phyloP scores from a whole-genome alignment of 768 basidiomycete genomes.

The Scleroderma citrinum region DNA sequence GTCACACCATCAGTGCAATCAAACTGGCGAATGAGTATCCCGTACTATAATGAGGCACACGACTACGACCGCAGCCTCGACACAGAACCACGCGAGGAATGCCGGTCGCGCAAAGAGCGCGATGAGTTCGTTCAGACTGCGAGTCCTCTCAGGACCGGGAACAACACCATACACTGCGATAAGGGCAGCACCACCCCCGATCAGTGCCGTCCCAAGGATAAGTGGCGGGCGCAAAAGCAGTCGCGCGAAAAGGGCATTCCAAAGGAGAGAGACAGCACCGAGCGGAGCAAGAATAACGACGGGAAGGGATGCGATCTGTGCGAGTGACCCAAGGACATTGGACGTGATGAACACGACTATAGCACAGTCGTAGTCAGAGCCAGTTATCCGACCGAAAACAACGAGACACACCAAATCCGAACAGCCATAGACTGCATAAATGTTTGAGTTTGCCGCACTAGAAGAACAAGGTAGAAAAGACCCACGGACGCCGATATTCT shows the following conservation, averaged over 20 bases:
- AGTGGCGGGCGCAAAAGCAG: conserved; percentile 78
- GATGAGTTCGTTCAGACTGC: conserved; percentile 81
- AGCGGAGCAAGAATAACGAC: conserved; percentile 93
- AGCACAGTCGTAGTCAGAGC: background rate
- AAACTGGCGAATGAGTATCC: conserved; percentile 10
- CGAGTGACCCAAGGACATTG: conserved; percentile 81
- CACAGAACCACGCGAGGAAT: conserved; percentile 78
- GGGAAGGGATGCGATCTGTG: conserved; percentile 90
- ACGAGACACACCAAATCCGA: conserved; percentile 58
- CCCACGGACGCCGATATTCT: conserved; percentile 78
- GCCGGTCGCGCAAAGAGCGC: conserved; percentile 65
- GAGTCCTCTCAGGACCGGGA: conserved; percentile 61
- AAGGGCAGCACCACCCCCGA: conserved; percentile 82
- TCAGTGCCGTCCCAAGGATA: conserved; percentile 80
- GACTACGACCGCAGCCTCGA: conserved; percentile 56
- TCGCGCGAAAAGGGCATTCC: conserved; percentile 90
- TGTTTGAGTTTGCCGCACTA: background rate
- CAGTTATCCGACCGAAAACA: background rate
- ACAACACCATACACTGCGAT: conserved; percentile 93
- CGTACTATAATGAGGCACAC: conserved; percentile 59
- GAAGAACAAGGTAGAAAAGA: conserved; percentile 12
- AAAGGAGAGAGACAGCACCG: conserved; percentile 86
- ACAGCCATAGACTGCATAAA: conserved; percentile 67
- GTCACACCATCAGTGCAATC: background rate
- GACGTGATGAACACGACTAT: conserved; percentile 75